Evolutionary conservation across 331 rosid genomes (phyloP).

Genomic region (Phaseolus coccineus): DNA sequence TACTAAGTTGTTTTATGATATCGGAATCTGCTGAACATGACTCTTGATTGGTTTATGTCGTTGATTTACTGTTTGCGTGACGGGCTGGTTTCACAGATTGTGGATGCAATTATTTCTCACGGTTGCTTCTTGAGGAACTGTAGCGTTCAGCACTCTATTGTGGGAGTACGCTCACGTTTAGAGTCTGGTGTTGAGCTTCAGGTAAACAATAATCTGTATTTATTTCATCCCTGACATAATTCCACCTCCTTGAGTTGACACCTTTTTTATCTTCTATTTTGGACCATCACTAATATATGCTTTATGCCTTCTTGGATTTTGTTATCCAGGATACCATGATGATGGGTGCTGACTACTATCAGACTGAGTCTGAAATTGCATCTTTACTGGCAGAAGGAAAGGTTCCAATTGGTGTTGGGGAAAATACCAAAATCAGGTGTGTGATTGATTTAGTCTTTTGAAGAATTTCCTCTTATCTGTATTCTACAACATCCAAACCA

Average conservation of each 20-base stretch:
- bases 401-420: conserved; percentile 96
- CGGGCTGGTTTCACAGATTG: conserved; percentile 61
- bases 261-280: conserved; percentile 1
- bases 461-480: neutral
- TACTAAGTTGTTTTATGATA: conserved; percentile 7
- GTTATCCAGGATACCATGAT: conserved; percentile 88
- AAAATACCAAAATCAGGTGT: conserved; percentile 92
- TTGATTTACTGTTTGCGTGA: conserved; percentile 34
- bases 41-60: conserved; percentile 23
- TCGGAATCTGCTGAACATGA: conserved; percentile 18
- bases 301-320: conserved; percentile 36
- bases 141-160: conserved; percentile 83
- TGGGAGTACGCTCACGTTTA: conserved; percentile 93
- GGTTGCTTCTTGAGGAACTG: conserved; percentile 97
- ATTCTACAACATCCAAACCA: neutral
- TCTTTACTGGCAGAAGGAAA: conserved; percentile 80
- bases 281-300: conserved; percentile 12
- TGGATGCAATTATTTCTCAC: conserved; percentile 89
- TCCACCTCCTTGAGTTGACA: conserved; percentile 11
- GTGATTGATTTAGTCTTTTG: conserved; percentile 22
- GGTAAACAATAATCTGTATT: conserved; percentile 52
- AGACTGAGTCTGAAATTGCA: conserved; percentile 90
- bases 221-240: neutral
- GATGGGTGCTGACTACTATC: conserved; percentile 99
- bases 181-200: conserved; percentile 83